These are phyloP conservation scores for Pluteus cervinus DNA, from an alignment of 768 basidiomycete species.

Conservation along the genomic window DNA sequence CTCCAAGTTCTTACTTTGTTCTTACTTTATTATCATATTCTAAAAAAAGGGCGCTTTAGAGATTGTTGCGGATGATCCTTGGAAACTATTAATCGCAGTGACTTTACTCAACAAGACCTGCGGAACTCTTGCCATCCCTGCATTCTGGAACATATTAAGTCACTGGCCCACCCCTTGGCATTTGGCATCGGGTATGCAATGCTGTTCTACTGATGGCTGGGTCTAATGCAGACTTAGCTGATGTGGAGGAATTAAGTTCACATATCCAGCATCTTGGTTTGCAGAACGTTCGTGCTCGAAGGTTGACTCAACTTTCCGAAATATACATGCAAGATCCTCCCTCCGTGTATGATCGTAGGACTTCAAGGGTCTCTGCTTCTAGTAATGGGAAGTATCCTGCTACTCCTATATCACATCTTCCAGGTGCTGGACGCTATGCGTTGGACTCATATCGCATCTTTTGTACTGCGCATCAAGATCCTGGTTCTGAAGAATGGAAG, in stretches of 20 bases:
- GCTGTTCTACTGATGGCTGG: background rate
- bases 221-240: conserved; percentile 25
- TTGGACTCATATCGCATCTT: conserved; percentile 76
- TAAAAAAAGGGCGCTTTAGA: conserved; percentile 31
- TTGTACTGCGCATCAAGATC: conserved; percentile 31
- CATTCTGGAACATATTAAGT: conserved; percentile 51
- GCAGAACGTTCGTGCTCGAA: conserved; percentile 46
- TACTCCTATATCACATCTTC: conserved; percentile 50
- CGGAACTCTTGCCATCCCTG: conserved; percentile 57
- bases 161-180: conserved; percentile 54
- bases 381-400: conserved; percentile 30
- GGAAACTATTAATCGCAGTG: conserved; percentile 65
- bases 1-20: no score
- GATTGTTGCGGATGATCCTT: conserved; percentile 47
- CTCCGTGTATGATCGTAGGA: conserved; percentile 22
- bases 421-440: conserved; percentile 66
- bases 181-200: conserved; percentile 44
- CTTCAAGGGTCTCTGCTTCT: conserved; percentile 19
- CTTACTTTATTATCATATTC: no score
- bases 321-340: conserved; percentile 44
- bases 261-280: conserved; percentile 53
- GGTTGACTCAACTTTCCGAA: conserved; percentile 49
- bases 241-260: conserved; percentile 34
- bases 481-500: conserved; percentile 50
- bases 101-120: conserved; percentile 68